phyloP scores from a whole-genome alignment of 2,329 filamentous ascomycete species.

The Cordyceps farinosa region DNA sequence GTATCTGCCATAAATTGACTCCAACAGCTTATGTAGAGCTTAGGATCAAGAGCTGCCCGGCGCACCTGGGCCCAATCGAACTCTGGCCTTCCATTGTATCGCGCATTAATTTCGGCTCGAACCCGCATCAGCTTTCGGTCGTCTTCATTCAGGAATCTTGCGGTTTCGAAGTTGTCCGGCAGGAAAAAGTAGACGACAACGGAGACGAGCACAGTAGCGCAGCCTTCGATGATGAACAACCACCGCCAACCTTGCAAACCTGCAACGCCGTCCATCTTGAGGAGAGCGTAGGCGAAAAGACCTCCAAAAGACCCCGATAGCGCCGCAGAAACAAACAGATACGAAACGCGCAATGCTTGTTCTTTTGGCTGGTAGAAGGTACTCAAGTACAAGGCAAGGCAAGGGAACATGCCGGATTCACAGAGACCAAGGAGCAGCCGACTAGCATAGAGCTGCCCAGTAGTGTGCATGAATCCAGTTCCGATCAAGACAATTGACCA shows the following conservation, averaged over 20 bases:
- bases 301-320: conserved; percentile 38
- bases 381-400: conserved; percentile 17
- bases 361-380: conserved; percentile 17
- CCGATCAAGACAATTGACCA: conserved; percentile 21
- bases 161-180: background rate
- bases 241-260: conserved; percentile 36
- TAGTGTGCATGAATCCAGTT: conserved; percentile 27
- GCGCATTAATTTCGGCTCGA: conserved; percentile 19
- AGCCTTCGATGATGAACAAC: conserved; percentile 39
- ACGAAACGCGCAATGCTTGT: conserved; percentile 27
- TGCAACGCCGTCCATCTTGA: conserved; percentile 29
- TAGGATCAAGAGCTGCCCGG: conserved; percentile 19
- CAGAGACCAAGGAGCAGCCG: conserved; percentile 15
- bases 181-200: conserved; percentile 24
- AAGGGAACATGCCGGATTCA: conserved; percentile 19
- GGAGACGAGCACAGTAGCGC: conserved; percentile 29
- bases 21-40: conserved; percentile 32
- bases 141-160: conserved; percentile 19
- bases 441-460: conserved; percentile 20
- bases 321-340: conserved; percentile 38
- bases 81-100: conserved; percentile 19
- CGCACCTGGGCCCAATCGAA: conserved; percentile 22
- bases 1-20: conserved; percentile 28
- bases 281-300: conserved; percentile 38
- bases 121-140: conserved; percentile 23